Evolutionary conservation across 495 filamentous ascomycete species (phyloP), one percentile per base, ranked within the genome.

Genomic region (Xylaria flabelliformis): DNA sequence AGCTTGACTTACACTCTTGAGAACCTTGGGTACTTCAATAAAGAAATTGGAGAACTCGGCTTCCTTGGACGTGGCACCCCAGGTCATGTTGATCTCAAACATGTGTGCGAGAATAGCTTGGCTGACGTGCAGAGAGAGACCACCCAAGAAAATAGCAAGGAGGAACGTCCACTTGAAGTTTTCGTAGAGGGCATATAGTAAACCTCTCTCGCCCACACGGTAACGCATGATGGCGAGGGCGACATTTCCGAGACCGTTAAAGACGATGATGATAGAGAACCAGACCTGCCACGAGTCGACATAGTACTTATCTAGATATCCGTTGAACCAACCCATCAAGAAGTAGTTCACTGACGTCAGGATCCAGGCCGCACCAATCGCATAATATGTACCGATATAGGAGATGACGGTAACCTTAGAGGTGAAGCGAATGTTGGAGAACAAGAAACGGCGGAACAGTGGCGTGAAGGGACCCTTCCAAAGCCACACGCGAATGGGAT

Each of bases 371-470:
- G 91, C 90, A 29, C 87, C 92, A 70, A 95, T 91, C 66, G 92
- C 92, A 79, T 94, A 95, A 82, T 95, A 95, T 19, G 92, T 94
- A n/a, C 93, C 92, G 73, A 95, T 92, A 77, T 95, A 95, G 0
- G 92, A 92, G 76, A 94, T 84, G 74, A 94, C 91, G 42, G 92
- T 94, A 77, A 94, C 81, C 80, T 95, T 95, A 68, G 90, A 92
- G 6, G 92, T 91, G 73, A 95, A 85, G 7, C 90, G 91, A 77
- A 94, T 94, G 78, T 88, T 88, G 76, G 89, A 91, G 77, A 85
- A 84, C 53, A 94, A 81, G 81, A 94, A 95, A 46, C 77, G 83
- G 48, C 85, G 86, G 87, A 95, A 95, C 24, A 95, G 84, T 12
- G 86, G 88, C 0, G 92, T 95, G 82, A 94, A 94, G 19, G 91